Conservation (phyloP, 2,329 filamentous ascomycete genomes). For the Phaeosphaeria sp. region DNA sequence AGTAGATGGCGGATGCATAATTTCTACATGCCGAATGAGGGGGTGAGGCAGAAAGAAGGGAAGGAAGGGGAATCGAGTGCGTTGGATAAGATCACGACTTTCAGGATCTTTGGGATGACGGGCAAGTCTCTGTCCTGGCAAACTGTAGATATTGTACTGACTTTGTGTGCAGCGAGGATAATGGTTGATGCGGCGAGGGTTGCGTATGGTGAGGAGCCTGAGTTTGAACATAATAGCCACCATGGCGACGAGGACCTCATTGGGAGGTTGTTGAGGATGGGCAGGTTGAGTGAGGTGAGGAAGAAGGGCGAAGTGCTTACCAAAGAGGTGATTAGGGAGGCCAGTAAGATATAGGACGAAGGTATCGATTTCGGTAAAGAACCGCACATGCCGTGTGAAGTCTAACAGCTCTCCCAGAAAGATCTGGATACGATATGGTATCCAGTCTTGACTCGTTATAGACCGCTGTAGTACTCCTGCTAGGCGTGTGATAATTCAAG, state of each 20-base stretch:
- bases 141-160: background rate
- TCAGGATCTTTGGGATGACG: constrained; percentile 95
- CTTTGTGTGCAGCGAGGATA: constrained; percentile 67
- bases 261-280: constrained; percentile 60
- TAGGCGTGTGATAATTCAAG: background rate
- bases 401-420: no score
- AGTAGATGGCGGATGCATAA: constrained; percentile 86
- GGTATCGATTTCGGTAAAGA: background rate
- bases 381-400: background rate
- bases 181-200: constrained; percentile 86
- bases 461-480: no score
- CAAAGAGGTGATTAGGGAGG: constrained; percentile 58
- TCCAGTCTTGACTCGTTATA: no score
- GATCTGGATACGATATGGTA: no score
- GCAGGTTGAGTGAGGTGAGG: constrained; percentile 61
- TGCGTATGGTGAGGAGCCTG: constrained; percentile 81
- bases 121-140: background rate
- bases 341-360: constrained; percentile 53
- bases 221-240: constrained; percentile 76
- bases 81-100: constrained; percentile 61
- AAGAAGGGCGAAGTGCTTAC: constrained; percentile 61
- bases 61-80: constrained; percentile 46
- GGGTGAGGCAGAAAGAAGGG: background rate
- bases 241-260: constrained; percentile 74
- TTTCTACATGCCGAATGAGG: constrained; percentile 75